Evolutionary conservation across 768 basidiomycete species (phyloP), one percentile per base, ranked within the genome.

Genomic region (Lentinula raphanica): DNA sequence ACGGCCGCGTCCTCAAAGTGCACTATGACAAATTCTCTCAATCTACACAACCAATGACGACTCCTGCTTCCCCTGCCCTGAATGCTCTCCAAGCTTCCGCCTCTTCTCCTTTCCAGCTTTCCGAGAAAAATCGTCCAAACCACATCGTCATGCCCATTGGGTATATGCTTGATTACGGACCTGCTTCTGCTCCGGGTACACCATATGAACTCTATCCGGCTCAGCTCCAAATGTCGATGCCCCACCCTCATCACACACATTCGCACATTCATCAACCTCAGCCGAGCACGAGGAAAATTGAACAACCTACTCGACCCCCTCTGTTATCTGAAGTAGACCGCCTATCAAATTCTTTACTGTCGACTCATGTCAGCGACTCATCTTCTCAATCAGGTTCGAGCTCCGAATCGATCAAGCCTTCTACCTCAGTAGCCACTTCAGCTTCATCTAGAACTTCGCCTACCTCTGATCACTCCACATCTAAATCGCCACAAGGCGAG

Each of bases 1-100:
- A 91, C 66, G 94, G 94, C 3, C 86, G 93, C 27, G 75, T 79
- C 8, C 79, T 98, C 40, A 94, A 94, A 67, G 96, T 98, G 11
- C 90, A 94, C 68, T 90, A 87, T 67, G 96, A 98, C 78, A 90
- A 88, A 69, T 93, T 86, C 68, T 77, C 83, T 2, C 82, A 73
- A 23, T 69, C 68, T 23, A 56, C 59, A 27, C 62, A 66, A 50
- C 54, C 64, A 49, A 44, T 60, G 40, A 65, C 60, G 21, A 60
- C 65, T 17, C 63, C 70, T 46, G 59, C 65, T 13, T 68, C 70
- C 19, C 68, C 68, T 11, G 48, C 63, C 21, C 38, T 48, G 45
- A 57, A 21, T 58, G 49, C 61, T 50, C 60, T 56, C 17, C 58
- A 48, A 25, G 35, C 48, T 12, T 56, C 59, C 28, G 23, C 40